A percentile compares a stretch with the other conserved stretches of the same genome.
Conservation (phyloP, 2,329 filamentous ascomycete genomes). For the Pseudogymnoascus sp. region DNA sequence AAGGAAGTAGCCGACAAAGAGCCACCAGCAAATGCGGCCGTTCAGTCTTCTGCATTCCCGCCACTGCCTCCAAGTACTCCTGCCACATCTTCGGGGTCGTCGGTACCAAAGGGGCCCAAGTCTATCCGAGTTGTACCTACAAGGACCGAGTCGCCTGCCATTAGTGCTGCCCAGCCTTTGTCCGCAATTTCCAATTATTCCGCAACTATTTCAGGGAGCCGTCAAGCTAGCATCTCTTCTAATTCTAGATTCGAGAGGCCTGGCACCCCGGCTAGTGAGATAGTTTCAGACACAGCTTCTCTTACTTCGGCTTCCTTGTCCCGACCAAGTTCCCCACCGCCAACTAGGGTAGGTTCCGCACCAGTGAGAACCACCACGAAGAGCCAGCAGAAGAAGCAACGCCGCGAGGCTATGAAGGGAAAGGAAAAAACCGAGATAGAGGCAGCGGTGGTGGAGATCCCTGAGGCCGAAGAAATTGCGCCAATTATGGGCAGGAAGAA, state of each 20-base stretch:
- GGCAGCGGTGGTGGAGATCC: conserved; percentile 39
- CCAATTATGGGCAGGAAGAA: conserved; percentile 77
- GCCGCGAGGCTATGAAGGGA: conserved; percentile 61
- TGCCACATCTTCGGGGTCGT: conserved; percentile 44
- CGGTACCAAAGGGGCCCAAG: conserved; percentile 50
- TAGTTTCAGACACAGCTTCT: conserved; percentile 70
- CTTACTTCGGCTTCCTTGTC: conserved; percentile 67
- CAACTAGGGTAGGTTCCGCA: conserved; percentile 60
- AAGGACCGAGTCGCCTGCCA: conserved; percentile 51
- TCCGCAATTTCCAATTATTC: conserved; percentile 33
- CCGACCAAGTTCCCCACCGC: conserved; percentile 65
- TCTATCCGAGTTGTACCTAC: conserved; percentile 66
- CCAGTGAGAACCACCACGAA: conserved; percentile 66
- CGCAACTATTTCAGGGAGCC: conserved; percentile 38
- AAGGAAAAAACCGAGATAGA: conserved; percentile 52
- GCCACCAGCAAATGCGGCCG: conserved; percentile 18
- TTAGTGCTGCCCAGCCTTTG: conserved; percentile 26
- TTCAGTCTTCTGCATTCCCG: conserved; percentile 41
- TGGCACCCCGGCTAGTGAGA: conserved; percentile 68
- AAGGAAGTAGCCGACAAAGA: conserved; percentile 19
- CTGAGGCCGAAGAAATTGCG: conserved; percentile 45
- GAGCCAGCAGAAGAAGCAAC: conserved; percentile 71
- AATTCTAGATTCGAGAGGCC: conserved; percentile 47
- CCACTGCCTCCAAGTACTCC: conserved; percentile 44
- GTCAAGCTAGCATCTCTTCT: conserved; percentile 46